phyloP scores from a whole-genome alignment of 106 monocot genomes.

The Dioscorea dumetorum region DNA sequence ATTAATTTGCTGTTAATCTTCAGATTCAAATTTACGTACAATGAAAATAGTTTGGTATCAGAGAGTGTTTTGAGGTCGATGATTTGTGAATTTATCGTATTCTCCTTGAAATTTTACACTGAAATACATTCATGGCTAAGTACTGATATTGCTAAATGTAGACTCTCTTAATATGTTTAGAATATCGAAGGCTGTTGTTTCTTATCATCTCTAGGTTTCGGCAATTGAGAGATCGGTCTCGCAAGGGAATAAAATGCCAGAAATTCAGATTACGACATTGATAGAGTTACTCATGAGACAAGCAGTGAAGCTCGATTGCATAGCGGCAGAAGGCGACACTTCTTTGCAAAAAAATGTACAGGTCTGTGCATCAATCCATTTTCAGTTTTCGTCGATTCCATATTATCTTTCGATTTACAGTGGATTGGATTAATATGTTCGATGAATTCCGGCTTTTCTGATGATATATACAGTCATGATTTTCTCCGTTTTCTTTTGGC shows the following conservation, averaged over 20 bases:
- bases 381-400: no score
- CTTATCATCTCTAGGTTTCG: conserved; percentile 32
- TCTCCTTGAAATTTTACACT: neutral
- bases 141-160: no score
- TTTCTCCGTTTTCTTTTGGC: no score
- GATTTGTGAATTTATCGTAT: neutral
- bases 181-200: neutral
- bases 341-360: conserved; percentile 55
- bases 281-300: conserved; percentile 78
- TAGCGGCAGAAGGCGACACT: conserved; percentile 47
- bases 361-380: conserved; percentile 17
- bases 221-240: conserved; percentile 61
- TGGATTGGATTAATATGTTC: no score
- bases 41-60: no score
- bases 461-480: no score
- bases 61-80: no score
- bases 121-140: neutral
- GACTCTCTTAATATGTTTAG: no score
- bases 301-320: conserved; percentile 61
- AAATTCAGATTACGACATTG: conserved; percentile 73
- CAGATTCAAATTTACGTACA: no score
- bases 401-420: no score
- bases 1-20: no score
- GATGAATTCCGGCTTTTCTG: no score
- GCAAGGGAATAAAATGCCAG: conserved; percentile 59